Percentiles rank a stretch among this genome's conserved stretches.
These are phyloP conservation scores for Leishmania martiniquensis DNA, from an alignment of 208 protist species.

Conservation along the genomic window DNA sequence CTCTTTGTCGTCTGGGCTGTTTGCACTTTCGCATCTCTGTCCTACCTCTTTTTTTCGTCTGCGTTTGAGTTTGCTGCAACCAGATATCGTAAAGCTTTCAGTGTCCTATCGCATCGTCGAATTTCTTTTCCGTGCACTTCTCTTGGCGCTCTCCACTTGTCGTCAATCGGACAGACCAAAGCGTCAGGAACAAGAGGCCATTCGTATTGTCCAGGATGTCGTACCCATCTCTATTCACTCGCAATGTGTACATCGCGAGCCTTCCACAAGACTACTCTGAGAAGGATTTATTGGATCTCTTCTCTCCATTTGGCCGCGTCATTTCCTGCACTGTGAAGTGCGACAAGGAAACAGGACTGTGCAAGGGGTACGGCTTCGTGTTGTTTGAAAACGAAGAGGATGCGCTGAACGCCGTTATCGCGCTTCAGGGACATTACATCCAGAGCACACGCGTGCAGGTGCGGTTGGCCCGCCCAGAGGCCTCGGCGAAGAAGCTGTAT, in stretches of 20 bases:
- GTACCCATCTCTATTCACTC: constrained; percentile 54
- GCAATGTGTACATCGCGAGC: constrained; percentile 91
- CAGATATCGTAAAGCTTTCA: neutral
- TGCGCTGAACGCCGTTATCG: constrained; percentile 59
- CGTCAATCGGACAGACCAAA: neutral
- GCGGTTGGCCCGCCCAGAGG: constrained; percentile 75
- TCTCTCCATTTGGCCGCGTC: constrained; percentile 69
- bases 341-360: constrained; percentile 57
- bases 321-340: constrained; percentile 75
- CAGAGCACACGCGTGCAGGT: constrained; percentile 81
- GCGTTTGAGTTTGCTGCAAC: neutral
- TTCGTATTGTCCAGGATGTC: constrained; percentile 36
- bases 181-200: neutral
- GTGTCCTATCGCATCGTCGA: neutral
- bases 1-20: neutral
- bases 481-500: constrained; percentile 74
- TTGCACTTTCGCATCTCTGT: neutral
- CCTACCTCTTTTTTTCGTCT: neutral
- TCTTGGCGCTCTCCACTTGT: neutral
- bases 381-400: constrained; percentile 74
- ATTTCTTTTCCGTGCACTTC: neutral
- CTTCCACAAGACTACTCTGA: constrained; percentile 76
- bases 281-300: constrained; percentile 69
- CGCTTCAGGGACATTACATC: constrained; percentile 66
- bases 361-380: constrained; percentile 89